phyloP scores from a whole-genome alignment of 371 early-diverging fungal species.

The Batkoa obscura region DNA sequence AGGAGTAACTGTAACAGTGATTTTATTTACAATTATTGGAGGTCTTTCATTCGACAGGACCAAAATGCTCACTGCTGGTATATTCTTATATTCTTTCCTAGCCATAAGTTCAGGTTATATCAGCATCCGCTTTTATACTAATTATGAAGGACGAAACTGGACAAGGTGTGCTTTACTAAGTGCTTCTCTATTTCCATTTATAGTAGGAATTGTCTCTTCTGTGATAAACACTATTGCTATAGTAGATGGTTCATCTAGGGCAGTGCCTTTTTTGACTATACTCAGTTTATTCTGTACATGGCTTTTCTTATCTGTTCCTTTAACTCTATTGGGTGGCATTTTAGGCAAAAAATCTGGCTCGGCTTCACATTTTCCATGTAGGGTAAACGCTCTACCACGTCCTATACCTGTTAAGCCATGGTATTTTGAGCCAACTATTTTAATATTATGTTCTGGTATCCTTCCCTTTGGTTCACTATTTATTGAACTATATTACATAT shows the following conservation, averaged over 20 bases:
- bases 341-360: conserved; percentile 32
- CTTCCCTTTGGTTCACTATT: conserved; percentile 72
- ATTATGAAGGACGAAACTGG: conserved; percentile 52
- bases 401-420: conserved; percentile 59
- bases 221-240: conserved; percentile 56
- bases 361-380: conserved; percentile 46
- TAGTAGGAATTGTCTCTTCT: conserved; percentile 29
- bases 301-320: conserved; percentile 53
- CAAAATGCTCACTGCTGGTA: conserved; percentile 38
- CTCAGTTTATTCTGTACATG: conserved; percentile 40
- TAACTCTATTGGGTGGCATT: conserved; percentile 56
- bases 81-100: conserved; percentile 61
- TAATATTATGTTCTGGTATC: conserved; percentile 45
- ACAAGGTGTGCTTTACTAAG: conserved; percentile 45
- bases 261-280: conserved; percentile 59
- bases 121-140: conserved; percentile 42
- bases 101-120: conserved; percentile 51
- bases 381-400: conserved; percentile 65
- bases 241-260: conserved; percentile 48
- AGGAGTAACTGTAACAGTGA: neutral
- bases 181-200: conserved; percentile 48
- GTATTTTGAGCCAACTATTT: conserved; percentile 40
- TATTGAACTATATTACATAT: conserved; percentile 73
- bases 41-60: neutral
- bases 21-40: neutral